phyloP scores from a whole-genome alignment of 306 rosid species.

The Nissolia schottii region DNA sequence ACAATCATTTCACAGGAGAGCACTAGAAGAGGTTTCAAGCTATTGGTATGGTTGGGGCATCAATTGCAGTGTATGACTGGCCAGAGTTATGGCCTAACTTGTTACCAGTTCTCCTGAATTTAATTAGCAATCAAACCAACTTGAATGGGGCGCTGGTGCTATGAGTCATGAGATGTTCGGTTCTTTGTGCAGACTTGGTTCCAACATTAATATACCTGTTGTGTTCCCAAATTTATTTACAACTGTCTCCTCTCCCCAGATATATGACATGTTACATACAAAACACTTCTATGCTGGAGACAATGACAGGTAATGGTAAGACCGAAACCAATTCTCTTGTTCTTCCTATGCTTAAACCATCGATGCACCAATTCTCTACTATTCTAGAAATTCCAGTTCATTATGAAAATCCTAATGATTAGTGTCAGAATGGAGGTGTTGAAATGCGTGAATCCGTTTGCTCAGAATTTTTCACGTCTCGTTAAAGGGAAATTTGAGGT shows the following conservation, averaged over 20 bases:
- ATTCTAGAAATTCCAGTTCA: slow-evolving; percentile 68
- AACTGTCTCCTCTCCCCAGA: slow-evolving; percentile 83
- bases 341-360: slow-evolving; percentile 69
- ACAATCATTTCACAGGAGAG: no score
- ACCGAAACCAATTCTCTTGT: slow-evolving; percentile 62
- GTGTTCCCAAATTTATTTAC: slow-evolving; percentile 78
- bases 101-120: slow-evolving; percentile 68
- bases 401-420: slow-evolving; percentile 86
- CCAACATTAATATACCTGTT: slow-evolving; percentile 69
- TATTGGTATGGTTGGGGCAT: slow-evolving; percentile 89
- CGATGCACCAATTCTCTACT: slow-evolving; percentile 76
- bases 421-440: slow-evolving; percentile 92
- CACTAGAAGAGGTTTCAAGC: no score
- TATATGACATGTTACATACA: slow-evolving; percentile 62
- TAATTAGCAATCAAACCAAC: slow-evolving; percentile 61
- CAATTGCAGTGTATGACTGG: slow-evolving; percentile 88
- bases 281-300: slow-evolving; percentile 74
- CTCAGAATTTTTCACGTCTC: slow-evolving; percentile 70
- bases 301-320: slow-evolving; percentile 81
- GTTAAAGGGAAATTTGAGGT: slow-evolving; percentile 60
- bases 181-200: slow-evolving; percentile 82
- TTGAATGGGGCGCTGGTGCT: slow-evolving; percentile 46
- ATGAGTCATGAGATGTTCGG: slow-evolving; percentile 87
- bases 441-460: slow-evolving; percentile 93
- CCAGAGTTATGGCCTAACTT: slow-evolving; percentile 94